Evolutionary conservation across 2,329 filamentous ascomycete genomes (phyloP), one percentile per base, ranked within the genome.

Genomic region (Xylaria sp.): DNA sequence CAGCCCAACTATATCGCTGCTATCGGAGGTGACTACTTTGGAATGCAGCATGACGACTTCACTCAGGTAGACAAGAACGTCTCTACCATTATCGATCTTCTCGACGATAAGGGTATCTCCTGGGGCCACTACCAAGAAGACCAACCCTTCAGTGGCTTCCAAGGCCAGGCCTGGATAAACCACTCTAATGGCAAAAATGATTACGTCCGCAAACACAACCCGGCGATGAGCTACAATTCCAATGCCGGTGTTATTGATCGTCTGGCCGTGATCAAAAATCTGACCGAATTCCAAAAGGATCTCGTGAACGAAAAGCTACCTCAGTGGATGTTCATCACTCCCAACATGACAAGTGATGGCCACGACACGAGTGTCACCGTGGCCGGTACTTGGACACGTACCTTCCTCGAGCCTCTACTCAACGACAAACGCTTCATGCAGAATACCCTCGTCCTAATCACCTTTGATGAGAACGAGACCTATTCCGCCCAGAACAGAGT

Each of bases 151-250:
- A 81, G 85, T 2, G 91, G 91, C 11, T 94, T 86, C 76, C 83
- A 91, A 74, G 90, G 90, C 23, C 74, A 75, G 35, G 79, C 77
- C 0, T 91, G 80, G 73, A 80, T 85, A 58, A 92, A 92, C 75
- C 86, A 86, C 66, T 64, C 85, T 67, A 90, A 83, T 2, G 83
- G 85, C 29, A 82, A 83, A 49, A 90, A 93, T 70, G 86, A 89
- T 77, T 95, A 95, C 73, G 90, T 94, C 7, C 87, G 92, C 72
- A 94, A 95, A 78, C 91, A 95, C 79, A 92, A 93, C 75, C 80
- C 85, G 48, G 77, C 82, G 15, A 78, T 93, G 58, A 79, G 89
- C 56, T 91, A 86, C 76, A 83, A 92, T 73, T 85, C 84, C 35
- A 81, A 90, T 53, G 83, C 88, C 60, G 79, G 81, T 54, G 83